phyloP scores from a whole-genome alignment of 73 alveolate genomes.

The Stentor coeruleus region DNA sequence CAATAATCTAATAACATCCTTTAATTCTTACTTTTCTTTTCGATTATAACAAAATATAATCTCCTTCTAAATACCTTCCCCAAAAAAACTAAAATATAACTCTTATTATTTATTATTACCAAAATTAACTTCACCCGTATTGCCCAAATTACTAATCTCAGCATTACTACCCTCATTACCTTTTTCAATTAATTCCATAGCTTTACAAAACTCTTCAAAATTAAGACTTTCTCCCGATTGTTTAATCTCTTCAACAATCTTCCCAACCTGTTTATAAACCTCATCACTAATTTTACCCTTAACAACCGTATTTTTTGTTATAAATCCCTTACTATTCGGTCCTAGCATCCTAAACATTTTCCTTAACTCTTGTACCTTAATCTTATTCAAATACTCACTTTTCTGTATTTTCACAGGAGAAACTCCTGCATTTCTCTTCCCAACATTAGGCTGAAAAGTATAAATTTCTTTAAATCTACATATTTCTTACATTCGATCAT shows the following conservation, averaged over 20 bases:
- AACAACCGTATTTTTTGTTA: background rate
- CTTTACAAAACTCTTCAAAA: slow-evolving; percentile 4
- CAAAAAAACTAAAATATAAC: too few species aligned
- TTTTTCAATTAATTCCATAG: background rate
- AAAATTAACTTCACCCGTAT: too few species aligned
- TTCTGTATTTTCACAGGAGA: background rate
- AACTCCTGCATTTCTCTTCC: background rate
- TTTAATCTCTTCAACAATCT: background rate
- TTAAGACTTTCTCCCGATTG: background rate
- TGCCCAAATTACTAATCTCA: too few species aligned
- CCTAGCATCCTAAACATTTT: background rate
- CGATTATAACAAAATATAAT: too few species aligned
- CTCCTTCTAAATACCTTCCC: too few species aligned
- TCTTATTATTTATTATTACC: too few species aligned
- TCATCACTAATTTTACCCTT: background rate
- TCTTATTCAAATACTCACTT: too few species aligned
- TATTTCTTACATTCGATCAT: background rate
- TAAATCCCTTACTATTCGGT: background rate
- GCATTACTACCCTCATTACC: too few species aligned
- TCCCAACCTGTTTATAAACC: background rate
- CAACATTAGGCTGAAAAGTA: background rate
- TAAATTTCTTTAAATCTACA: background rate
- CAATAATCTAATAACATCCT: too few species aligned
- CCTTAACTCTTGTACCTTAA: background rate
- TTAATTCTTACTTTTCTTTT: too few species aligned